These are phyloP conservation scores for Hygrophorus russula DNA, from an alignment of 768 basidiomycete genomes.

Conservation along the genomic window DNA sequence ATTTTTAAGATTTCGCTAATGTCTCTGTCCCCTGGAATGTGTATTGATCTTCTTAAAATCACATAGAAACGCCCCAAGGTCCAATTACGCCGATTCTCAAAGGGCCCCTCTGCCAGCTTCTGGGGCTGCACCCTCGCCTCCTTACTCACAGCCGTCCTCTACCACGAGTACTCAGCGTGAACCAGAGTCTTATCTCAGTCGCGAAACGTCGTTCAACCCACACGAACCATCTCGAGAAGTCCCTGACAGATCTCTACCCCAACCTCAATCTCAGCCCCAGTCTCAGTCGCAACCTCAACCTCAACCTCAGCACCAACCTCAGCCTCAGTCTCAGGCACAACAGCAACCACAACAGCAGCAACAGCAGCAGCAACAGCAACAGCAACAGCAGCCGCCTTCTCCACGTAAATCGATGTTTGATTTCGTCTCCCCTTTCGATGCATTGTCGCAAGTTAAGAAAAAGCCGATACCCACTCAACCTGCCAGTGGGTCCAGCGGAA, in stretches of 20 bases:
- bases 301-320: conserved; percentile 36
- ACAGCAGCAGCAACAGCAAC: conserved; percentile 14
- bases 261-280: conserved; percentile 24
- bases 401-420: conserved; percentile 79
- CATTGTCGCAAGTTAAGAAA: conserved; percentile 54
- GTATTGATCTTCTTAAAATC: too few species aligned
- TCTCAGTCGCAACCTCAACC: conserved; percentile 13
- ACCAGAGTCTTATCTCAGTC: conserved; percentile 21
- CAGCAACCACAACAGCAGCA: conserved; percentile 16
- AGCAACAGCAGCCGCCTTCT: conserved; percentile 47
- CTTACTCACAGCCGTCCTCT: conserved; percentile 20
- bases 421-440: conserved; percentile 78
- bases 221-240: conserved; percentile 31
- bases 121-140: conserved; percentile 34
- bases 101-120: conserved; percentile 21
- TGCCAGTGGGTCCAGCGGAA: conserved; percentile 29
- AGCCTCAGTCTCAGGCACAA: conserved; percentile 37
- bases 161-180: conserved; percentile 23
- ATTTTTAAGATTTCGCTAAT: too few species aligned
- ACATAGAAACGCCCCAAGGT: conserved; percentile 33
- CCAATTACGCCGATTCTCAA: conserved; percentile 41
- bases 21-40: too few species aligned
- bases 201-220: conserved; percentile 26
- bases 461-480: conserved; percentile 50
- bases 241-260: conserved; percentile 28